A percentile compares a stretch with the other conserved stretches of the same genome.
These are phyloP conservation scores for Epichloe sp. DNA, from an alignment of 2,329 filamentous ascomycete genomes.

Conservation along the genomic window DNA sequence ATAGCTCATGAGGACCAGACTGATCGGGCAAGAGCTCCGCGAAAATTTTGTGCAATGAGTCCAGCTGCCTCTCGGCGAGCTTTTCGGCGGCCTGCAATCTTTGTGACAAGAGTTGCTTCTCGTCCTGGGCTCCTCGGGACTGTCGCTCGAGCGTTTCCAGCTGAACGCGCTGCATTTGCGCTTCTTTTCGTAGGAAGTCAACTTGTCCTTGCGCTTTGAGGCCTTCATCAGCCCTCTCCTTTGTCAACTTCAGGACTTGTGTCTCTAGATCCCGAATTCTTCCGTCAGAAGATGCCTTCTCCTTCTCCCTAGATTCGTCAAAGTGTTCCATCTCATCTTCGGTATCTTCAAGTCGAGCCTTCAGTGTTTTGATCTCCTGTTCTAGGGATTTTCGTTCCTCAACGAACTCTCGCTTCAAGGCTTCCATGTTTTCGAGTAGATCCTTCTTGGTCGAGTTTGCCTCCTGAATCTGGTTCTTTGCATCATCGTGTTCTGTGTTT, in stretches of 20 bases:
- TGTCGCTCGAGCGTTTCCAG: constrained; percentile 45
- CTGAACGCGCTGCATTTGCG: constrained; percentile 44
- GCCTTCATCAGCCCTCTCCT: constrained; percentile 42
- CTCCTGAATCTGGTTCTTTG: constrained; percentile 64
- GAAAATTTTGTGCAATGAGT: constrained; percentile 45
- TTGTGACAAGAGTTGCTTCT: constrained; percentile 35
- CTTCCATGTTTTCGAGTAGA: constrained; percentile 86
- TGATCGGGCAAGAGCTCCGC: constrained; percentile 42
- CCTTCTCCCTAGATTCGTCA: constrained; percentile 70
- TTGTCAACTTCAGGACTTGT: constrained; percentile 53
- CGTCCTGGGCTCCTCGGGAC: constrained; percentile 41
- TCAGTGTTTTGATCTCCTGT: constrained; percentile 63
- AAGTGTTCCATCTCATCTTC: constrained; percentile 87
- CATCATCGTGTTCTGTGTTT: constrained; percentile 43
- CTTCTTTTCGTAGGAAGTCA: constrained; percentile 49
- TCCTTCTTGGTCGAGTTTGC: constrained; percentile 87
- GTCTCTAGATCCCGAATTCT: constrained; percentile 54
- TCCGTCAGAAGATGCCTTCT: constrained; percentile 57
- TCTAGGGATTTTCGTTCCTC: constrained; percentile 75
- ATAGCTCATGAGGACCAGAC: constrained; percentile 39
- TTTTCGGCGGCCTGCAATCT: constrained; percentile 39
- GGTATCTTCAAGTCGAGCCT: constrained; percentile 67
- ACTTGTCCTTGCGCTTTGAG: constrained; percentile 49
- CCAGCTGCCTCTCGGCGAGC: constrained; percentile 35
- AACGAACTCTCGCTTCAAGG: constrained; percentile 76